Evolutionary conservation across 2,329 filamentous ascomycete genomes (phyloP), one percentile per base, ranked within the genome.

Genomic region (Clarireedia hainanense): DNA sequence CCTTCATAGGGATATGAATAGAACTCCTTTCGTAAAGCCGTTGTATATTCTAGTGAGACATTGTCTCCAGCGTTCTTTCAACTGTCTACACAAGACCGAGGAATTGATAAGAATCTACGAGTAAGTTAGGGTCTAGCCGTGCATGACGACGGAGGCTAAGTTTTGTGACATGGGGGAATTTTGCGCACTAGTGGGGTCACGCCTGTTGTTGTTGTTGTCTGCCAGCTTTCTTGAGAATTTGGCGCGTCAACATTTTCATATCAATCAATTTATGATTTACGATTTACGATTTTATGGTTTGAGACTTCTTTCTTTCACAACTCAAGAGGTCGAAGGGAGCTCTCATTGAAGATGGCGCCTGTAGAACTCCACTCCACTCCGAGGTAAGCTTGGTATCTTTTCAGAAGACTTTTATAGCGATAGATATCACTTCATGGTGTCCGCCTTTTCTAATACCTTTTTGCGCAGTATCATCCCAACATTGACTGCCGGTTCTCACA

Each of bases 401-500:
- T 42, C 15, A 42, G n/a, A 42, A 20, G 39, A 5, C 15, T 20
- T 42, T 15, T 14, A n/a, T 20, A 47, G 26, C 5, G 9, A 36
- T 47, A 15, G 40, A 36, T 47, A 34, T 3, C 15, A 52, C 42
- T 36, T 52, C 27, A 47, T 24, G 5, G 43, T 47, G 12, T 27
- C 14, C 23, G 12, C 26, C 43, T 20, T 42, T 50, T 52, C 30
- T 45, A 56, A 56, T 45, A 37, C 47, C 51, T 15, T 23, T 34
- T 27, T 10, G n/a, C 14, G 30, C 36, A 58, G 54, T 47, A 10
- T 49, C 17, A 17, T 63, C 24, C 64, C 63, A 27, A 51, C 60
- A 26, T 51, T 54, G n/a, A 47, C 58, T 2, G 37, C 59, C 9
- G 48, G 50, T 6, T 52, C 58, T 15, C 64, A 66, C 50, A 27